Evolutionary conservation across 2,329 filamentous ascomycete genomes (phyloP).

Genomic region (Trichoderma sp.): DNA sequence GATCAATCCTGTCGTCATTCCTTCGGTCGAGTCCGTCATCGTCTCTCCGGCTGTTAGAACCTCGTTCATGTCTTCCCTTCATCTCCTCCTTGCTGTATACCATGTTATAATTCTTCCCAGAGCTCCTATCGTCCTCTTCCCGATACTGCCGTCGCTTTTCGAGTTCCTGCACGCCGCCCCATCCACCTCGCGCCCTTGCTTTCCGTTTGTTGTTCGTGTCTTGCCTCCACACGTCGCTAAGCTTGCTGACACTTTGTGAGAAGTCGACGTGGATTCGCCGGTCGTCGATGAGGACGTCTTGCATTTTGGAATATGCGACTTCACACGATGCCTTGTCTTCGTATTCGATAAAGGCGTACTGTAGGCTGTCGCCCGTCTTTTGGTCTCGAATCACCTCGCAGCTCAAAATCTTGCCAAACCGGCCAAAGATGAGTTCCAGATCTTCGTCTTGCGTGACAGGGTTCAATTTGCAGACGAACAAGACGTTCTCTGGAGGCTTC

Average conservation of each 20-base stretch:
- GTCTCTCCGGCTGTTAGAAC: conserved; percentile 15
- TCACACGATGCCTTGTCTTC: conserved; percentile 91
- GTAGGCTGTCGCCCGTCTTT: conserved; percentile 88
- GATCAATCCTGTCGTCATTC: conserved; percentile 11
- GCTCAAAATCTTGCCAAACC: conserved; percentile 90
- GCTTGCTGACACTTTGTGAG: conserved; percentile 85
- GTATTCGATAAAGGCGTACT: conserved; percentile 98
- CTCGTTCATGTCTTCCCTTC: conserved; percentile 43
- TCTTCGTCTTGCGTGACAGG: conserved; percentile 95
- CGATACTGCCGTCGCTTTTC: conserved; percentile 91
- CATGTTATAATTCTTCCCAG: conserved; percentile 64
- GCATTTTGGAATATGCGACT: conserved; percentile 97
- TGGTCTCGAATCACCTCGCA: conserved; percentile 96
- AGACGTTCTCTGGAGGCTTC: conserved; percentile 91
- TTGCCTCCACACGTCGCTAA: conserved; percentile 86
- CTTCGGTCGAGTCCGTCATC: not conserved
- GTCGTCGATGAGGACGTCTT: conserved; percentile 93
- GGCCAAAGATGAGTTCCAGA: conserved; percentile 91
- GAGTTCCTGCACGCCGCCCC: conserved; percentile 82
- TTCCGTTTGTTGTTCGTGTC: conserved; percentile 78
- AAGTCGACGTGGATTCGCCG: conserved; percentile 98
- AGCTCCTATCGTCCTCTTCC: conserved; percentile 52
- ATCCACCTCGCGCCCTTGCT: conserved; percentile 65
- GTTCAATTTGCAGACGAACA: conserved; percentile 98
- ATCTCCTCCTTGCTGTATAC: conserved; percentile 75